Conservation (phyloP, 2,329 filamentous ascomycete species). For the Colletotrichum godetiae region DNA sequence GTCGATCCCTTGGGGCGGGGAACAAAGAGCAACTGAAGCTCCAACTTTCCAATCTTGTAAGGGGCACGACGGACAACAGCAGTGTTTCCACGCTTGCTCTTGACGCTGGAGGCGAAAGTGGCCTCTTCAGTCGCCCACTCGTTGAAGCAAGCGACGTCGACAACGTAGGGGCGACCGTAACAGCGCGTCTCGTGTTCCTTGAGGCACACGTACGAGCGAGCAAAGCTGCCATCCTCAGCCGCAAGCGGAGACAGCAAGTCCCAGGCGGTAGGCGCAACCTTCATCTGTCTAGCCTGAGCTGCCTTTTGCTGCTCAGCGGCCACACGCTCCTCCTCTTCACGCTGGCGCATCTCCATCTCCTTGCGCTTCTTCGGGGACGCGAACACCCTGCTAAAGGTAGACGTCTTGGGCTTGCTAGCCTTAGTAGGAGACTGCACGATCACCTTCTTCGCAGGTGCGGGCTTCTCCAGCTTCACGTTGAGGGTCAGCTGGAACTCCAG, state of each 20-base stretch:
- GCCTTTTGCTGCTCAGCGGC: slow-evolving; percentile 73
- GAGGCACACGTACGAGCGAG: slow-evolving; percentile 90
- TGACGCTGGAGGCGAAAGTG: slow-evolving; percentile 83
- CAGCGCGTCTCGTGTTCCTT: slow-evolving; percentile 91
- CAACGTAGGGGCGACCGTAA: slow-evolving; percentile 87
- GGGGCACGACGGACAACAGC: slow-evolving; percentile 84
- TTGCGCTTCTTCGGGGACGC: slow-evolving; percentile 97
- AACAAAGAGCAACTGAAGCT: slow-evolving; percentile 93
- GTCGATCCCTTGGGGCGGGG: slow-evolving; percentile 87
- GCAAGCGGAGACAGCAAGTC: slow-evolving; percentile 89
- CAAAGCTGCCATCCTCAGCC: slow-evolving; percentile 93
- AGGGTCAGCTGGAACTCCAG: slow-evolving; percentile 98
- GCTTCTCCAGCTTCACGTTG: slow-evolving; percentile 92
- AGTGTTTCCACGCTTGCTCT: slow-evolving; percentile 86
- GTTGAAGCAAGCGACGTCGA: slow-evolving; percentile 96
- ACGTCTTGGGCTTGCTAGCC: slow-evolving; percentile 77
- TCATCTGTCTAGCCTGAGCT: slow-evolving; percentile 71
- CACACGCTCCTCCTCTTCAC: slow-evolving; percentile 83
- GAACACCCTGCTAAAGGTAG: slow-evolving; percentile 91
- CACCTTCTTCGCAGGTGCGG: slow-evolving; percentile 66
- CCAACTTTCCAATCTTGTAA: slow-evolving; percentile 96
- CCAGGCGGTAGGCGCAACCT: slow-evolving; percentile 78
- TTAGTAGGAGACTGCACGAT: slow-evolving; percentile 68
- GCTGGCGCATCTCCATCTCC: slow-evolving; percentile 87
- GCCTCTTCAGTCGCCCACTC: slow-evolving; percentile 96